Conservation (phyloP, 2,329 filamentous ascomycete species). For the Colletotrichum sp. region DNA sequence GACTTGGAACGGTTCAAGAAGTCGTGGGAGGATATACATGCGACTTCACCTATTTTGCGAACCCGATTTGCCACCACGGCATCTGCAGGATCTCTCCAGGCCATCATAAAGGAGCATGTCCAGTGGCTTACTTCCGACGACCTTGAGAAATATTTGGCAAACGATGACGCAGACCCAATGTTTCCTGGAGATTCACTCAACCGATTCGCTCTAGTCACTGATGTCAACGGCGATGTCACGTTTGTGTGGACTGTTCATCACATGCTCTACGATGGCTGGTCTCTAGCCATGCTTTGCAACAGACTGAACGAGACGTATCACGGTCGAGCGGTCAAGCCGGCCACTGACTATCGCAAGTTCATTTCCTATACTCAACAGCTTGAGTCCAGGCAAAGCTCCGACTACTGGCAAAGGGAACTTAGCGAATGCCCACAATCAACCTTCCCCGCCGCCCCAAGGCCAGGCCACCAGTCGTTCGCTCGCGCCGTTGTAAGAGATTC, state of each 20-base stretch:
- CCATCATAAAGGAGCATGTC: conserved; percentile 28
- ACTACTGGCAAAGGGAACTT: background rate
- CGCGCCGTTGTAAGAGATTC: background rate
- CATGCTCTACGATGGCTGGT: conserved; percentile 14
- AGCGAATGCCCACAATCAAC: background rate
- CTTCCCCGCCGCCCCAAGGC: background rate
- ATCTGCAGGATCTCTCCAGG: conserved; percentile 52
- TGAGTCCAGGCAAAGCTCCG: background rate
- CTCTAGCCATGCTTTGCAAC: background rate
- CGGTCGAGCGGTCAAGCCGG: background rate
- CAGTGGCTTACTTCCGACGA: background rate
- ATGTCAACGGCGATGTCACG: background rate
- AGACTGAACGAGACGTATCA: background rate
- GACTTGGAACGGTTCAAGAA: conserved; percentile 19
- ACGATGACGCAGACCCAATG: conserved; percentile 20
- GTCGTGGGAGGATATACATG: conserved; percentile 23
- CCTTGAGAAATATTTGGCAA: conserved; percentile 2
- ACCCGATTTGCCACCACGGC: conserved; percentile 23
- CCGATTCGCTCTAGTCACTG: conserved; percentile 22
- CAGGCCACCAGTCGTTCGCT: background rate
- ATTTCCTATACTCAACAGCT: background rate
- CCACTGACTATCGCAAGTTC: background rate
- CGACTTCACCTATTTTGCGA: conserved; percentile 22
- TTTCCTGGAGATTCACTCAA: conserved; percentile 24
- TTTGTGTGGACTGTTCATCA: conserved; percentile 26